A percentile compares a stretch with the other conserved stretches of the same genome.
Evolutionary conservation across 176 grass and related monocot species (phyloP).

Genomic region (Hyparrhenia diplandra): DNA sequence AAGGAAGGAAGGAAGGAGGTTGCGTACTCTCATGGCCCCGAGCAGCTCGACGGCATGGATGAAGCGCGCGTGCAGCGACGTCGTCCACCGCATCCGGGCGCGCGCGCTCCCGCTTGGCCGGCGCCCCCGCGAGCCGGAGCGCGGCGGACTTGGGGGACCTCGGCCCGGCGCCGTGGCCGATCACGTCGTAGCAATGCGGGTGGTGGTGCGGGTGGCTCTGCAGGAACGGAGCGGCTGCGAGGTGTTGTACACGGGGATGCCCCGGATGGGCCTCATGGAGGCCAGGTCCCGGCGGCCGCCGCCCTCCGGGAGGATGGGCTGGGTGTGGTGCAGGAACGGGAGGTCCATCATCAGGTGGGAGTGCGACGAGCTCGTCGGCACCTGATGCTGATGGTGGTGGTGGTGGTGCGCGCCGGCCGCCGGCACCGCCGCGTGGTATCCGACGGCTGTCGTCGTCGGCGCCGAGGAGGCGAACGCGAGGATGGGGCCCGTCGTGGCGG

Average conservation of each 20-base stretch:
- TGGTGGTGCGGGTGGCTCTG: conserved; percentile 28
- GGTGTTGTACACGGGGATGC: conserved; percentile 82
- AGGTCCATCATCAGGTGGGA: too few species aligned
- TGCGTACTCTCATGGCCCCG: conserved; percentile 88
- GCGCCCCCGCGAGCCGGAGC: too few species aligned
- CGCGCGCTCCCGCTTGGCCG: neutral
- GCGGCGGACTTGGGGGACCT: too few species aligned
- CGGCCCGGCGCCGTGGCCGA: too few species aligned
- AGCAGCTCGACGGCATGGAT: conserved; percentile 91
- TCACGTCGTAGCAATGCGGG: conserved; percentile 24
- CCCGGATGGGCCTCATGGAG: conserved; percentile 60
- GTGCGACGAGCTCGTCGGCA: too few species aligned
- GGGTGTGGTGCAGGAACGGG: conserved; percentile 44
- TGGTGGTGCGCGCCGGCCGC: too few species aligned
- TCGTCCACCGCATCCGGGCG: too few species aligned
- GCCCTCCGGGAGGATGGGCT: conserved; percentile 41
- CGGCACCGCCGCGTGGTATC: neutral
- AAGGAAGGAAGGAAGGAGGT: neutral
- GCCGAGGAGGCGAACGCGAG: neutral
- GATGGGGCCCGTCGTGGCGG: too few species aligned
- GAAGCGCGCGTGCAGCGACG: conserved; percentile 36
- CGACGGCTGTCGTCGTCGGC: neutral
- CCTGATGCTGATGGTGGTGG: neutral
- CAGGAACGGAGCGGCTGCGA: conserved; percentile 47
- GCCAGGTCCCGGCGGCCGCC: conserved; percentile 31